Evolutionary conservation across 2,329 filamentous ascomycete genomes (phyloP).

Genomic region (Ceratocystiopsis brevicomis): DNA sequence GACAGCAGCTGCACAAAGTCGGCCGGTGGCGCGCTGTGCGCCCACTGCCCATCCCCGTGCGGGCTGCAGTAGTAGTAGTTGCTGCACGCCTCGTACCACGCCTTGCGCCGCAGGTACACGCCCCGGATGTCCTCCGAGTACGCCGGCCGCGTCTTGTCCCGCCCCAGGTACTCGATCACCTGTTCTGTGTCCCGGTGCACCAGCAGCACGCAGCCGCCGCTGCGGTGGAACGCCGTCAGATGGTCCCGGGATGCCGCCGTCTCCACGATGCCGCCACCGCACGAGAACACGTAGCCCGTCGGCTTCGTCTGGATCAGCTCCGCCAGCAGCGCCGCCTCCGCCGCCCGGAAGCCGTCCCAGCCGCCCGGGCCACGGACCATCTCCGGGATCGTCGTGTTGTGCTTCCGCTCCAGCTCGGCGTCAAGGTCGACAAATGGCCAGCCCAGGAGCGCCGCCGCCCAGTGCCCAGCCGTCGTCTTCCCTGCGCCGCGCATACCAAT

Average conservation of each 20-base stretch:
- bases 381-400: slow-evolving; percentile 64
- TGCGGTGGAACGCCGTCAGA: slow-evolving; percentile 52
- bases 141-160: slow-evolving; percentile 78
- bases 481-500: slow-evolving; percentile 96
- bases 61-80: slow-evolving; percentile 88
- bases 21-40: slow-evolving; percentile 28
- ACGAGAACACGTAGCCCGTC: slow-evolving; percentile 69
- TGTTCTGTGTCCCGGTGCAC: slow-evolving; percentile 76
- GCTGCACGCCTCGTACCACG: slow-evolving; percentile 83
- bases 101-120: slow-evolving; percentile 76
- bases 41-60: slow-evolving; percentile 23
- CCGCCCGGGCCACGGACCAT: slow-evolving; percentile 54
- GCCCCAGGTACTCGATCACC: slow-evolving; percentile 72
- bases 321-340: slow-evolving; percentile 57
- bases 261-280: slow-evolving; percentile 86
- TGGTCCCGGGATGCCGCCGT: slow-evolving; percentile 59
- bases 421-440: slow-evolving; percentile 77
- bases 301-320: slow-evolving; percentile 57
- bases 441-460: slow-evolving; percentile 58
- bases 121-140: slow-evolving; percentile 84
- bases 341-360: slow-evolving; percentile 74
- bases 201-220: slow-evolving; percentile 65
- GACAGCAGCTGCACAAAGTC: slow-evolving; percentile 59
- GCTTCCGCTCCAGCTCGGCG: slow-evolving; percentile 58
- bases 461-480: slow-evolving; percentile 82